Percentiles rank a stretch among this genome's conserved stretches.
Evolutionary conservation across 306 rosid species (phyloP).

Genomic region (Boehmeria nivea): DNA sequence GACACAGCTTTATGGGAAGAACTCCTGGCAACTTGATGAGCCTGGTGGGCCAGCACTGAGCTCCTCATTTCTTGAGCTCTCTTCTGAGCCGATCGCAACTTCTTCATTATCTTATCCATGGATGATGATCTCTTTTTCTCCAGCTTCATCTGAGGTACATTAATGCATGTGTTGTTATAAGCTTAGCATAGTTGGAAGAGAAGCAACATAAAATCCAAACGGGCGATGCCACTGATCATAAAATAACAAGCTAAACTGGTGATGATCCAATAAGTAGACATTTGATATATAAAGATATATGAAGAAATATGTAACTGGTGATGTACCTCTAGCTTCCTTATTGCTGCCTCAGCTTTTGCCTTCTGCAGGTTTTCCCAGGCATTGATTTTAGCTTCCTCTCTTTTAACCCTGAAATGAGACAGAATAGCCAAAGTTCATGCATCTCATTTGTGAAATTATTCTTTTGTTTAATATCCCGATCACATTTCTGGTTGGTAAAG

Average conservation of each 20-base stretch:
- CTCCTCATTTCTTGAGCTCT: conserved; percentile 93
- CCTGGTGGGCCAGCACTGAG: conserved; percentile 46
- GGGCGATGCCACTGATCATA: background rate
- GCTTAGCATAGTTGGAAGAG: background rate
- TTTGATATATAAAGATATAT: background rate
- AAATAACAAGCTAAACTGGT: background rate
- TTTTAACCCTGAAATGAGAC: conserved; percentile 54
- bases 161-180: background rate
- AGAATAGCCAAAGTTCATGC: too few species aligned
- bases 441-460: too few species aligned
- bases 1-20: conserved; percentile 49
- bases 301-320: conserved; percentile 10
- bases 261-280: too few species aligned
- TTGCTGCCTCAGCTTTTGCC: conserved; percentile 98
- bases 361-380: conserved; percentile 98
- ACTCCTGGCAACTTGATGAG: conserved; percentile 48
- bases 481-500: too few species aligned
- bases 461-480: too few species aligned
- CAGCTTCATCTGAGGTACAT: conserved; percentile 76
- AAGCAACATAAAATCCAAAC: background rate
- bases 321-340: conserved; percentile 81
- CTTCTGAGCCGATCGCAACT: conserved; percentile 76
- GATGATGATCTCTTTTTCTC: conserved; percentile 90
- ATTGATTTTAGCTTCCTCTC: conserved; percentile 90
- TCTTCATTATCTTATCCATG: conserved; percentile 93